These are phyloP conservation scores for Eimeria sp. DNA, from an alignment of 169 alveolate genomes.

Conservation along the genomic window DNA sequence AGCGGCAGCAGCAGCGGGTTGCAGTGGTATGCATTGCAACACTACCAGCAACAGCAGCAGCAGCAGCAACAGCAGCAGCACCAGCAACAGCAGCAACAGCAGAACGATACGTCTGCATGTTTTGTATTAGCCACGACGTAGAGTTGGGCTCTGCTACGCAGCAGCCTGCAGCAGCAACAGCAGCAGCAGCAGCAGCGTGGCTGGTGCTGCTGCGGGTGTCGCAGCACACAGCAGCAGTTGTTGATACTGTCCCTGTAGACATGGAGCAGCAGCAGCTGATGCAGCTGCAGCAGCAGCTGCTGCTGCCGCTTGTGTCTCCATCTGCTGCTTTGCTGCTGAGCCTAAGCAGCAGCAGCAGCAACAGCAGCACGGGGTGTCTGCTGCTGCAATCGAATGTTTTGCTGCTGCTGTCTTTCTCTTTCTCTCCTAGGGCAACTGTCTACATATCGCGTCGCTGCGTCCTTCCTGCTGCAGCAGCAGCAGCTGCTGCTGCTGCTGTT, in stretches of 20 bases:
- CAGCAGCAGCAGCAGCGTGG: conserved; percentile 24
- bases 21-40: neutral
- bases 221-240: conserved; percentile 20
- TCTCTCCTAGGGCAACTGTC: neutral
- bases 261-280: conserved; percentile 1
- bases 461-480: conserved; percentile 16
- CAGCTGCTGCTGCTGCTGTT: conserved; percentile 70
- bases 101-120: conserved; percentile 1
- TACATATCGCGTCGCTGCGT: neutral
- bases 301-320: neutral
- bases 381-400: neutral
- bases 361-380: conserved; percentile 68
- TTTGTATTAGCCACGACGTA: neutral
- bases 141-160: neutral
- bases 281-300: conserved; percentile 27
- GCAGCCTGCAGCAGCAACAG: conserved; percentile 30
- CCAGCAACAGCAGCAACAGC: conserved; percentile 37
- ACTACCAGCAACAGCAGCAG: conserved; percentile 4
- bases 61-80: conserved; percentile 42
- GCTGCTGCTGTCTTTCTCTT: conserved; percentile 44
- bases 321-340: conserved; percentile 55
- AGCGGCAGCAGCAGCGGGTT: conserved; percentile 18
- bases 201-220: conserved; percentile 51
- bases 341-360: conserved; percentile 58
- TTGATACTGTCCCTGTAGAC: neutral